Base-by-base conservation (phyloP, 202 grass and related monocot species). In the Bolboschoenoplectus hybrid region DNA sequence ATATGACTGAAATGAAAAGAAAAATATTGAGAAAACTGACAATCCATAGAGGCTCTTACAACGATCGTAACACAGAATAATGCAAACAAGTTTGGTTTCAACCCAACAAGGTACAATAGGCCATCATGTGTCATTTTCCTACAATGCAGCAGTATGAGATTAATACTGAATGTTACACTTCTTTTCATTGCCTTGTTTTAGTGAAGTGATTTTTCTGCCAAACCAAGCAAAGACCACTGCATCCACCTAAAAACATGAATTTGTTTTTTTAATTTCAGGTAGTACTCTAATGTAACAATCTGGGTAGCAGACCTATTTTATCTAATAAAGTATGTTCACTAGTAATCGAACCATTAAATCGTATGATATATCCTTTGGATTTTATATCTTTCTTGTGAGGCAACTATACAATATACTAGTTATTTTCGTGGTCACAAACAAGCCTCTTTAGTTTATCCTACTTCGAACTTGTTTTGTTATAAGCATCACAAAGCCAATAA, bases 1-100 rank as follows among this genome's bases (percentile, higher is more conserved):
- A 96, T 90, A 77, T 96, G 91, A 88, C 97, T 99, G 90, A 84
- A 92, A 85, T 63, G 81, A 82, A 81, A 89, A 70, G 45, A 68
- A 43, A 52, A 64, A 6, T 53, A 88, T 85, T 90, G 67, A 93
- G 5, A 56, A 86, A 53, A 89, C 2, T 81, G 50, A 80, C 6
- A 60, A 36, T 60, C 11, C 10, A 13, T 63, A 63, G 43, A 61
- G 16, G 58, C 16, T 73, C 10, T 9, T 76, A 81, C 19, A 40
- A 56, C n/a, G 52, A 70, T 19, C 10, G 58, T 32, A 57, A 71
- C 45, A 47, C 35, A 46, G 57, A 83, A 83, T 4, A n/a, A 14
- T 39, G 55, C 55, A 58, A 26, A 63, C 35, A 32, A 53, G 32
- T 17, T 61, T 74, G 17, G 16, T 74, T 45, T 50, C 7, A 26